Base-by-base conservation (phyloP, 2,329 filamentous ascomycete genomes). In the Colletotrichum euphorbiae region DNA sequence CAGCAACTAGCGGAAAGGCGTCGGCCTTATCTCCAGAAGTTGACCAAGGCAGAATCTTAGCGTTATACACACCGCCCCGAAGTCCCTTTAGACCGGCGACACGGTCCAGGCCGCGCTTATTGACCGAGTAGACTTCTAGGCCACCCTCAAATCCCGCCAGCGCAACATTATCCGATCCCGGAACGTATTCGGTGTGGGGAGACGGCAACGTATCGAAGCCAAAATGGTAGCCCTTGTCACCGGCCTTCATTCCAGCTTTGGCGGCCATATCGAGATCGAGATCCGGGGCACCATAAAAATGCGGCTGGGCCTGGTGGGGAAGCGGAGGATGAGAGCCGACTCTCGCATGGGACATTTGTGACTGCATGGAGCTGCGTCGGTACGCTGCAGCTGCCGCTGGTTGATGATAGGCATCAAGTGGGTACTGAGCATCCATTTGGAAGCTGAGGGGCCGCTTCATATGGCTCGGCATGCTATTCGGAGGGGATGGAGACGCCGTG, bases 131-230 rank as follows among this genome's bases (percentile, higher is more conserved):
- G 15, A 97, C 86, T 71, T 95, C 91, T 56, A 98, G 76, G 1
- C 90, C 90, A 46, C 93, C 93, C 76, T 97, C 91, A 72, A 90
- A 93, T 1, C 94, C 94, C 8, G 93, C 87, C 4, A 97, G 79
- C 50, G 94, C 82, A 28, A 92, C 88, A 77, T 91, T 90, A 74
- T 92, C 86, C 61, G 81, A 80, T 38, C 81, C 81, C 11, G 68
- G 70, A 3, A 62, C 43, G 17, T 65, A 51, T 62, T 79, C 74
- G 15, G 72, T 72, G 60, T 80, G 77, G 6, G 75, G 73, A 45
- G 78, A 77, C 2, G 86, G 84, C 48, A 97, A 82, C 2, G 84
- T 89, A 76, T 97, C 94, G 73, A 97, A 94, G 6, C 91, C 90
- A 76, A 93, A 96, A 76, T 91, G 93, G 72, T 92, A 93, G 7